Conservation (phyloP, 2,329 filamentous ascomycete species). For the Ophiostoma fasciatum region DNA sequence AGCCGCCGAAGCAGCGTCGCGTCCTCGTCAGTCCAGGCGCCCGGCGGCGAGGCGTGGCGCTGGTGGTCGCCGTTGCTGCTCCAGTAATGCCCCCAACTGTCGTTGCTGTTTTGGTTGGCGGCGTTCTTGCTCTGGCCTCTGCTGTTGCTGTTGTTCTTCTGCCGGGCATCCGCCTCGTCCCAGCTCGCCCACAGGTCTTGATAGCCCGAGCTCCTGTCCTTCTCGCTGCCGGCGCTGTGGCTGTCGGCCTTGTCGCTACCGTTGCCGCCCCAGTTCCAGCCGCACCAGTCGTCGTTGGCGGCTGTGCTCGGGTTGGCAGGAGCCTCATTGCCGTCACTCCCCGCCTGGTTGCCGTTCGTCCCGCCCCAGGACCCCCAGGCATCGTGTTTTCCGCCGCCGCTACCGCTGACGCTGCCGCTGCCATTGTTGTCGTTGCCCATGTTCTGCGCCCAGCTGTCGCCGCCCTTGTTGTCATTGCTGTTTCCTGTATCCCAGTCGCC, state of each 20-base stretch:
- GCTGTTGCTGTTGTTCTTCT: too few relatives aligned
- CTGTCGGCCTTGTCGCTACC: neutral
- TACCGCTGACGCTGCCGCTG: neutral
- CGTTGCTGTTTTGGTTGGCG: neutral
- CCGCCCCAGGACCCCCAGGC: neutral
- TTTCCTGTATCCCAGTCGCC: too few relatives aligned
- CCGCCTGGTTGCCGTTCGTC: neutral
- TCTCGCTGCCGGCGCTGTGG: neutral
- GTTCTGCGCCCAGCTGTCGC: neutral
- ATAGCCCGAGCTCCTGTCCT: neutral
- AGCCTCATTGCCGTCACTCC: too few relatives aligned
- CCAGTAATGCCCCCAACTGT: too few relatives aligned
- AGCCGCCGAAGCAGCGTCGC: neutral
- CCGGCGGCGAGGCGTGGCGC: too few relatives aligned
- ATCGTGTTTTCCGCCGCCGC: neutral
- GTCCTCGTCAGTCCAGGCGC: slow-evolving; percentile 1
- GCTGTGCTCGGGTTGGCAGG: too few relatives aligned
- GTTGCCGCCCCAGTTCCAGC: neutral
- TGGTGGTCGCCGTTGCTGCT: too few relatives aligned
- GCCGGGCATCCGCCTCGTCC: too few relatives aligned
- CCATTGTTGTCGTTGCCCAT: neutral
- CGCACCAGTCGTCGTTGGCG: neutral
- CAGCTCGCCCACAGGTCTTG: too few relatives aligned
- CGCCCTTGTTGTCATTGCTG: neutral
- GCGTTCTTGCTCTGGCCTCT: too few relatives aligned